phyloP scores from a whole-genome alignment of 2,329 filamentous ascomycete species.

The Stagonosporopsis chrysanthemi region DNA sequence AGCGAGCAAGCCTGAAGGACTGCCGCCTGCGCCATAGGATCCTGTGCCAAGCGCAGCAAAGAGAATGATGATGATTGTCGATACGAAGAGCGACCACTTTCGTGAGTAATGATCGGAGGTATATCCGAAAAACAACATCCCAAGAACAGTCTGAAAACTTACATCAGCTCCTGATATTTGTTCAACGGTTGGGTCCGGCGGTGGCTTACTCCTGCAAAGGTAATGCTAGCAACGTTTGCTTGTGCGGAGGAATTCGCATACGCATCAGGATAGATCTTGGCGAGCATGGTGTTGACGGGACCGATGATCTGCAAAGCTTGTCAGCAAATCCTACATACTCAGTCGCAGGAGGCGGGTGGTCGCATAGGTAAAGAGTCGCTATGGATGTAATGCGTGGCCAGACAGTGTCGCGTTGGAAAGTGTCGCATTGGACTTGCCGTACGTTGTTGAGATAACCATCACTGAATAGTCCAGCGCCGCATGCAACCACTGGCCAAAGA shows the following conservation, averaged over 20 bases:
- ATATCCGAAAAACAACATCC: slow-evolving; percentile 81
- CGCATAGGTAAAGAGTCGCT: slow-evolving; percentile 8
- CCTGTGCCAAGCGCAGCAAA: slow-evolving; percentile 83
- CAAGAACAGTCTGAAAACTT: slow-evolving; percentile 68
- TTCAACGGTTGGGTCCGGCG: neutral
- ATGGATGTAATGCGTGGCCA: neutral
- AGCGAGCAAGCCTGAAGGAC: slow-evolving; percentile 74
- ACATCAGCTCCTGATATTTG: neutral
- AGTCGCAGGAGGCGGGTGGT: neutral
- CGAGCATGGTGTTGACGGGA: slow-evolving; percentile 80
- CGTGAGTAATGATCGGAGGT: slow-evolving; percentile 85
- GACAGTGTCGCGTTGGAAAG: slow-evolving; percentile 13
- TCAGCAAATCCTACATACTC: slow-evolving; percentile 23
- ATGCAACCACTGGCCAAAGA: slow-evolving; percentile 80
- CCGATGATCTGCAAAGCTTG: slow-evolving; percentile 73
- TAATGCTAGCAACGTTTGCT: slow-evolving; percentile 79
- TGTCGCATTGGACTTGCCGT: slow-evolving; percentile 28
- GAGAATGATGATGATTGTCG: slow-evolving; percentile 82
- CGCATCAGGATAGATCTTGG: slow-evolving; percentile 69
- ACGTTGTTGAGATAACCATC: slow-evolving; percentile 93
- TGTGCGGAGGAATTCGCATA: slow-evolving; percentile 74
- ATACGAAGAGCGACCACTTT: slow-evolving; percentile 80
- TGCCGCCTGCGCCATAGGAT: slow-evolving; percentile 76
- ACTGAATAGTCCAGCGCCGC: slow-evolving; percentile 87
- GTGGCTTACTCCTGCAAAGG: slow-evolving; percentile 70